Evolutionary conservation across 2,329 filamentous ascomycete genomes (phyloP).

Genomic region (Lanzia echinophila): DNA sequence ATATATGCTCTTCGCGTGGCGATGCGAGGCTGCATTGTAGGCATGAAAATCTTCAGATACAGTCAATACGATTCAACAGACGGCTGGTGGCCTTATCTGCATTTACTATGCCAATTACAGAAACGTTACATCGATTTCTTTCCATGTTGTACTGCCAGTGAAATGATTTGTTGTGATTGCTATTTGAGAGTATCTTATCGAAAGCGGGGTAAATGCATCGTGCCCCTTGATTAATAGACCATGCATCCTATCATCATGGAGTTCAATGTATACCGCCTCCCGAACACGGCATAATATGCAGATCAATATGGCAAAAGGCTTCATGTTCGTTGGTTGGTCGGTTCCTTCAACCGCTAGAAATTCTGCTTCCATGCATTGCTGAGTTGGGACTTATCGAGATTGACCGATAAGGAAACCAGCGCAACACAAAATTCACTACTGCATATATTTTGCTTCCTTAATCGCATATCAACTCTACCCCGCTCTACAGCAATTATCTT

Average conservation of each 20-base stretch:
- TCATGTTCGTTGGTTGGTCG: neutral
- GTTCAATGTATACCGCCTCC: neutral
- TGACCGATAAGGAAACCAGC: no score
- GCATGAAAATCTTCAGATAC: no score
- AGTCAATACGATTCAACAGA: no score
- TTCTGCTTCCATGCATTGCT: no score
- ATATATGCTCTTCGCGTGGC: no score
- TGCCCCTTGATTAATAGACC: neutral
- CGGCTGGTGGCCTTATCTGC: no score
- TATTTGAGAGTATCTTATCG: neutral
- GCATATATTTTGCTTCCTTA: no score
- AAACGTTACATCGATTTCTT: conserved; percentile 6
- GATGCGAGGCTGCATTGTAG: no score
- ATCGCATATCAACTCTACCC: no score
- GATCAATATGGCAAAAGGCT: neutral
- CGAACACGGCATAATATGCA: neutral
- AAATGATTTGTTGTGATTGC: neutral
- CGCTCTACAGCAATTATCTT: no score
- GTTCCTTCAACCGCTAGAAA: neutral
- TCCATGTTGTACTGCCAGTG: neutral
- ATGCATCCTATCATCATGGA: neutral
- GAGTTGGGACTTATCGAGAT: no score
- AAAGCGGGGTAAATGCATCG: neutral
- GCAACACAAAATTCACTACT: no score
- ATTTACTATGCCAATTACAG: neutral